Conservation (phyloP, 2,329 filamentous ascomycete genomes). For the Calonectria fujianensis region DNA sequence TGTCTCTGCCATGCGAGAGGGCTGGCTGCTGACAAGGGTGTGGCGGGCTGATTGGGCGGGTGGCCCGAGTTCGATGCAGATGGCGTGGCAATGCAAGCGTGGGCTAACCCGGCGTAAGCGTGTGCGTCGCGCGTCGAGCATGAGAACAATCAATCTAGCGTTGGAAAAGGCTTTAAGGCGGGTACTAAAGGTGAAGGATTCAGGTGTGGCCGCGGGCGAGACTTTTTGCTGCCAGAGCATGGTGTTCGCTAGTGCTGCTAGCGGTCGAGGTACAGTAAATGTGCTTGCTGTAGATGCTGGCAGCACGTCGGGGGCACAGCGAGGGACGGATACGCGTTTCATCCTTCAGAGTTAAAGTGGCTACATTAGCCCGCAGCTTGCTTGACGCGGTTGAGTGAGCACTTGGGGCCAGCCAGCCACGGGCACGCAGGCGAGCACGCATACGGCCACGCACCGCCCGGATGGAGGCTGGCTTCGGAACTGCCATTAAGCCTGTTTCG, state of each 20-base stretch:
- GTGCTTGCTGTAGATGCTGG: not conserved
- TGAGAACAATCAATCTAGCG: constrained; percentile 22
- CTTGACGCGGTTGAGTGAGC: constrained; percentile 12
- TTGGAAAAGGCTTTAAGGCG: constrained; percentile 3
- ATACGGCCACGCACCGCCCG: not conserved
- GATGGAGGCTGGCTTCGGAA: not conserved
- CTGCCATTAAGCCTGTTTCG: not conserved
- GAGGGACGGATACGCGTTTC: not conserved
- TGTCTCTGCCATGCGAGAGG: constrained; percentile 16
- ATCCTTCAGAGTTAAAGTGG: constrained; percentile 35
- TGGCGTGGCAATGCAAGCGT: constrained; percentile 49
- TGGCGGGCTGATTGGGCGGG: constrained; percentile 15
- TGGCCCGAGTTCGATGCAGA: constrained; percentile 32
- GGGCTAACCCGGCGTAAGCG: constrained; percentile 30
- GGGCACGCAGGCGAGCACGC: not conserved
- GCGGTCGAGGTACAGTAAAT: not conserved
- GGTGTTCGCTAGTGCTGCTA: not conserved
- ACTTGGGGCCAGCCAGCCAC: not conserved
- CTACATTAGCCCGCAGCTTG: constrained; percentile 37
- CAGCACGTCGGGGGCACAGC: not conserved
- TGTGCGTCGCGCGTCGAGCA: not conserved
- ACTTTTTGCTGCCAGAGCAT: not conserved
- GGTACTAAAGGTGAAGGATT: constrained; percentile 12
- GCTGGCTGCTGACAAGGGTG: constrained; percentile 12
- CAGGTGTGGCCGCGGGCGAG: not conserved